phyloP scores from a whole-genome alignment of 1,139 yeast species.

The Citeromyces hawaiiensis region DNA sequence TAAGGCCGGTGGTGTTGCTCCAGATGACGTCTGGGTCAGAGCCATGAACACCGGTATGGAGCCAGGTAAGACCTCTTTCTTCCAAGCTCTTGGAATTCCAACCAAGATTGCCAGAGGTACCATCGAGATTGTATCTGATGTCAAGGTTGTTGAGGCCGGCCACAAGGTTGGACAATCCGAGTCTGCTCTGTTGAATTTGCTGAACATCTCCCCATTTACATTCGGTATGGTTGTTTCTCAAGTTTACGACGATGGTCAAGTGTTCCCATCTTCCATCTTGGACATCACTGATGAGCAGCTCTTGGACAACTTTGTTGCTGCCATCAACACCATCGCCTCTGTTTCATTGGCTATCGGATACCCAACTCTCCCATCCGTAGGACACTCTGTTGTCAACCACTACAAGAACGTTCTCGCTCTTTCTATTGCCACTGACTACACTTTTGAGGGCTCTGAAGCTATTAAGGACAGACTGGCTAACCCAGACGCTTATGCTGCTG shows the following conservation, averaged over 20 bases:
- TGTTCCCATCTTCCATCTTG: constrained; percentile 92
- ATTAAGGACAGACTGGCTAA: constrained; percentile 98
- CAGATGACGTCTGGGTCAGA: constrained; percentile 92
- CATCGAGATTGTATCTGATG: constrained; percentile 96
- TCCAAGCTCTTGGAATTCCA: constrained; percentile 99
- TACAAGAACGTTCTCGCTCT: constrained; percentile 98
- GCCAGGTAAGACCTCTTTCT: constrained; percentile 99
- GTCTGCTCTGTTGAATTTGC: constrained; percentile 97
- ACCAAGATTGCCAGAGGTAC: constrained; percentile 99
- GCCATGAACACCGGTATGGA: constrained; percentile 99
- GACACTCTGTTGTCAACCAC: constrained; percentile 97
- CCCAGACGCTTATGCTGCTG: constrained; percentile 99
- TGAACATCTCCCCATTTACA: constrained; percentile 99
- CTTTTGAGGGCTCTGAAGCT: constrained; percentile 98
- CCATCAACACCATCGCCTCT: constrained; percentile 88
- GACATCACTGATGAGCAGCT: constrained; percentile 98
- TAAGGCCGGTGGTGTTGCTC: constrained; percentile 99
- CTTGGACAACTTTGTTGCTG: constrained; percentile 82
- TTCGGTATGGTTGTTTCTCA: constrained; percentile 95
- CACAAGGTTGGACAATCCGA: constrained; percentile 97
- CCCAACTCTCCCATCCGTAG: constrained; percentile 99
- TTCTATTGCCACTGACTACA: constrained; percentile 97
- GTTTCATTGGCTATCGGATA: constrained; percentile 95
- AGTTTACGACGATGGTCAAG: constrained; percentile 98
- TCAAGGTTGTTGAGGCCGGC: constrained; percentile 83